phyloP scores from a whole-genome alignment of 2,329 filamentous ascomycete genomes.

The Clonostachys chloroleuca region DNA sequence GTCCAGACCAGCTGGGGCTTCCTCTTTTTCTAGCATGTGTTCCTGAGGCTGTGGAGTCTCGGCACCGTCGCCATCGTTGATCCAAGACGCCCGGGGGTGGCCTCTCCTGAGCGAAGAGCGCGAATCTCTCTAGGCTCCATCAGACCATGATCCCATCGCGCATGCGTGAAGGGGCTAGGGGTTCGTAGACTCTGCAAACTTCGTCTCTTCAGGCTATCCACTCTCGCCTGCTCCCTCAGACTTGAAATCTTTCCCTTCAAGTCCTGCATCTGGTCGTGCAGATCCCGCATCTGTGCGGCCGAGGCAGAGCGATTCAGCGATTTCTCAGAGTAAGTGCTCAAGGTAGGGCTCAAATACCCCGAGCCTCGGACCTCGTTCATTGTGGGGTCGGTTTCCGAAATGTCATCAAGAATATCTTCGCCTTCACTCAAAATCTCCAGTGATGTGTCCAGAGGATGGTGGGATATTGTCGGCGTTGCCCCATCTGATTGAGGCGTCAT shows the following conservation, averaged over 20 bases:
- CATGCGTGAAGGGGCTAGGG: slow-evolving; percentile 74
- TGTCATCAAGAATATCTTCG: slow-evolving; percentile 20
- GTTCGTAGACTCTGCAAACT: slow-evolving; percentile 73
- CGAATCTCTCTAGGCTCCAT: slow-evolving; percentile 13
- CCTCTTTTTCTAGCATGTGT: background rate
- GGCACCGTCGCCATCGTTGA: background rate
- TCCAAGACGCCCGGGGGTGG: slow-evolving; percentile 4
- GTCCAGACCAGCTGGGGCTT: background rate
- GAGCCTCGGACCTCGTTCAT: slow-evolving; percentile 24
- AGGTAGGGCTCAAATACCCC: slow-evolving; percentile 38
- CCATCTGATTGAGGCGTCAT: background rate
- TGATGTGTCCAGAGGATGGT: slow-evolving; percentile 31
- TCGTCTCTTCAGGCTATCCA: slow-evolving; percentile 72
- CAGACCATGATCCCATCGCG: slow-evolving; percentile 30
- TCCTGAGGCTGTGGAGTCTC: background rate
- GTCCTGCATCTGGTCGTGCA: slow-evolving; percentile 82
- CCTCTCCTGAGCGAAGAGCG: slow-evolving; percentile 10
- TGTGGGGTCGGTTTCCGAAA: slow-evolving; percentile 15
- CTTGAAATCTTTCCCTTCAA: slow-evolving; percentile 81
- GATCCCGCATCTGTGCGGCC: slow-evolving; percentile 64
- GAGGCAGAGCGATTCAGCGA: slow-evolving; percentile 64
- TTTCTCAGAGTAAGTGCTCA: slow-evolving; percentile 32
- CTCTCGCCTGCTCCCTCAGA: slow-evolving; percentile 72
- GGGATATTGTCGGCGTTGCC: slow-evolving; percentile 23
- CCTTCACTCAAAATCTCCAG: slow-evolving; percentile 53